These are phyloP conservation scores for Saccharum hybrid DNA, from an alignment of 202 grass and related monocot genomes.

Conservation along the genomic window DNA sequence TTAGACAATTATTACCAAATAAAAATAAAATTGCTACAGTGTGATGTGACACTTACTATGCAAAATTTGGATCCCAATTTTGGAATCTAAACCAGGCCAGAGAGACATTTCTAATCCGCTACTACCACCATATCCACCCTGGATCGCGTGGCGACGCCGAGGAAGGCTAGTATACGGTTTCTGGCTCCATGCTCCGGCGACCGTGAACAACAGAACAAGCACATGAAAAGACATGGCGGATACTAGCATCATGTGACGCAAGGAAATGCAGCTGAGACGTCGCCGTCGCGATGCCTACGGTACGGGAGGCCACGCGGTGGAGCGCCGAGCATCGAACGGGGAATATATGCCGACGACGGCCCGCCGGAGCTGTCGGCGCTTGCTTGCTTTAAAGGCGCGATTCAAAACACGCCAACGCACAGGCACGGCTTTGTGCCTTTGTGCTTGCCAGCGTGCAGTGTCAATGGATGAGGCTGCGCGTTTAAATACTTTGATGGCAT, in stretches of 20 bases:
- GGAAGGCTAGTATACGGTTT: neutral
- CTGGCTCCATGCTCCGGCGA: neutral
- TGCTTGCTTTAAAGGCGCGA: slow-evolving; percentile 44
- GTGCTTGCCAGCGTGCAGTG: neutral
- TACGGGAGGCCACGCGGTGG: slow-evolving; percentile 18
- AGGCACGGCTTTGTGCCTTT: slow-evolving; percentile 31
- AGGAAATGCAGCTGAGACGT: slow-evolving; percentile 38
- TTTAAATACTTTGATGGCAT: neutral
- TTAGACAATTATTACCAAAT: no score
- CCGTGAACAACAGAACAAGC: slow-evolving; percentile 16
- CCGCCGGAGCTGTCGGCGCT: slow-evolving; percentile 32
- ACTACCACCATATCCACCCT: slow-evolving; percentile 13
- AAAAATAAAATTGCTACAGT: no score
- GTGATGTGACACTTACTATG: no score
- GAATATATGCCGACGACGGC: slow-evolving; percentile 34
- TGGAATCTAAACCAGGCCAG: no score
- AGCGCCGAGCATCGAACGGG: slow-evolving; percentile 6
- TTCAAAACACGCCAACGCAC: slow-evolving; percentile 40
- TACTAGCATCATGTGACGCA: no score
- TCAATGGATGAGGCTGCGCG: neutral
- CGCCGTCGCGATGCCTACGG: slow-evolving; percentile 36
- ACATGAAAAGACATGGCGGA: slow-evolving; percentile 19
- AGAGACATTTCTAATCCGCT: neutral
- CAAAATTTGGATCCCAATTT: no score
- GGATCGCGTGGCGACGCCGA: neutral